These are phyloP conservation scores for Acrodontium crateriforme DNA, from an alignment of 2,329 filamentous ascomycete genomes.

Conservation along the genomic window DNA sequence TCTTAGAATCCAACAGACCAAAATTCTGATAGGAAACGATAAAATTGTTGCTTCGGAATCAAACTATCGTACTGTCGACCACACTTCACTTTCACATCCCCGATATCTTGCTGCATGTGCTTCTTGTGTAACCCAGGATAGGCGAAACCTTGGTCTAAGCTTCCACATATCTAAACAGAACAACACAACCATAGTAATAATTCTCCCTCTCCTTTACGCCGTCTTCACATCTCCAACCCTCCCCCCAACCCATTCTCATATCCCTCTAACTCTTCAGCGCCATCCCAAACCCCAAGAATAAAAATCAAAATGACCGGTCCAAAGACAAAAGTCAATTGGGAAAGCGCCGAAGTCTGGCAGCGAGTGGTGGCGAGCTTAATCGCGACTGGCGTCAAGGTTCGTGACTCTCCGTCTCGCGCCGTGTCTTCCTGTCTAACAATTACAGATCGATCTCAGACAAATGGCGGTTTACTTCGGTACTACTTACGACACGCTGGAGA, in stretches of 20 bases:
- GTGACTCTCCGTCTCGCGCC: not conserved
- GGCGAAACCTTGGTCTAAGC: too few relatives aligned
- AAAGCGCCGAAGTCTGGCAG: conserved; percentile 22
- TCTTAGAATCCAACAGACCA: too few relatives aligned
- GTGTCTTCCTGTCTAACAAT: not conserved
- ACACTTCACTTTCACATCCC: too few relatives aligned
- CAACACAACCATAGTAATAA: too few relatives aligned
- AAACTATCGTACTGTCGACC: too few relatives aligned
- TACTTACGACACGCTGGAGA: conserved; percentile 36
- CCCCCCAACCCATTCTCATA: not conserved
- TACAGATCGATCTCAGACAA: conserved; percentile 30
- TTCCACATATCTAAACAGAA: too few relatives aligned
- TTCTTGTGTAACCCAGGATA: too few relatives aligned
- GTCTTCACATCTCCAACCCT: not conserved
- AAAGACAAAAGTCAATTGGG: conserved; percentile 22
- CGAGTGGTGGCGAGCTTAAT: conserved; percentile 28
- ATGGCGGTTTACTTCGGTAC: conserved; percentile 34
- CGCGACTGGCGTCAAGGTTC: conserved; percentile 23
- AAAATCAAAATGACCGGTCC: conserved; percentile 5
- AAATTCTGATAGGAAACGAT: too few relatives aligned
- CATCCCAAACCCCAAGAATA: not conserved
- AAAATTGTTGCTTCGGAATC: too few relatives aligned
- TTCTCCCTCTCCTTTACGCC: too few relatives aligned
- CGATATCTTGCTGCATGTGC: too few relatives aligned
- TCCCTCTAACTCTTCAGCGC: not conserved